Base-by-base conservation (phyloP, 106 monocot genomes). In the Apostasia shenzhenica region DNA sequence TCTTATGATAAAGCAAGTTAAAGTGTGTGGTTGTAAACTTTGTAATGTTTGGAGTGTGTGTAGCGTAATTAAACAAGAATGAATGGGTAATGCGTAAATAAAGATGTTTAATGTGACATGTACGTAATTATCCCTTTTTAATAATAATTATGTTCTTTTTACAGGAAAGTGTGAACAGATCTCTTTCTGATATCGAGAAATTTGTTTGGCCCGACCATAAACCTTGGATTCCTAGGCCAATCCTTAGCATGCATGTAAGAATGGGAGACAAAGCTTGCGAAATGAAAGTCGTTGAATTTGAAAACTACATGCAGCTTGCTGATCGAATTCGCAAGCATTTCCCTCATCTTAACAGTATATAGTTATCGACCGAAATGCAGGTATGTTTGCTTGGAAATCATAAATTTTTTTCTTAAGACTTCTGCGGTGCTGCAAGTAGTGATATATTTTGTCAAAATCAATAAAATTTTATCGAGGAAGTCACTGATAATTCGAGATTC, bases 211-310 rank as follows among this genome's bases (percentile, higher is more conserved):
- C 89, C 39, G 71, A 61, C 47, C 82, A 82, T 51, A 76, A 72
- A 54, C 93, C 93, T 2, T 93, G 89, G 86, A 78, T 84, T 45
- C 93, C 89, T 0, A 77, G 84, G 67, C 93, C 93, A 13, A 71
- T 93, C 41, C 70, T 93, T 48, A 93, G 93, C 73, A 80, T 89
- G 79, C 93, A 93, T 70, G 93, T 89, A 1, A 81, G 93, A 56
- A 93, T 93, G 89, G 93, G 93, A 53, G 93, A 93, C 67, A 93
- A 93, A 77, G 86, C 93, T 46, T 81, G 86, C 57, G 93, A 93
- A 68, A 93, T 93, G 93, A 82, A 84, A 61, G 80, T 93, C 8
- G 83, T 93, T 46, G 84, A 76, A 12, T 93, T 93, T 54, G 78
- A 86, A 45, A 79, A 65, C 8, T 93, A 93, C 73, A 93, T 93